Evolutionary conservation across 768 basidiomycete species (phyloP), one percentile per base, ranked within the genome.

Genomic region (Steccherinum ochraceum): DNA sequence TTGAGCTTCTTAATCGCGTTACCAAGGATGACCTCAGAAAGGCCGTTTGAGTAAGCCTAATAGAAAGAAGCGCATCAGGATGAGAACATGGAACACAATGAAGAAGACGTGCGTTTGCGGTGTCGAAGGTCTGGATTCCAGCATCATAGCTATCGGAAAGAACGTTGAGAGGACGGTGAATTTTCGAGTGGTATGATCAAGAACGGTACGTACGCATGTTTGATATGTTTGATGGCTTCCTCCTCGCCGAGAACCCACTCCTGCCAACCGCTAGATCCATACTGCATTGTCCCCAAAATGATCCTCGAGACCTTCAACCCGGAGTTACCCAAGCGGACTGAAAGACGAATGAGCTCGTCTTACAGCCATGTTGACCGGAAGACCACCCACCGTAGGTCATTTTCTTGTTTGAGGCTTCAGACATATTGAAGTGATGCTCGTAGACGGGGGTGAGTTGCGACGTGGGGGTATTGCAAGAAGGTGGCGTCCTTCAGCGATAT

Each of bases 1-100:
- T n/a, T n/a, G n/a, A n/a, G n/a, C n/a, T n/a, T 46, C 54, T 73
- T 73, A 56, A 77, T 66, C 3, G 71, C 72, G 48, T 74, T 70
- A 11, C 74, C 74, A 13, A 74, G 58, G 52, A 76, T 68, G 21
- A 60, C 46, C 55, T 76, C 74, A 5, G 67, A 70, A 10, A 61
- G 52, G 11, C 71, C 70, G 43, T 68, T 61, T 7, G 63, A 65
- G 61, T 73, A 79, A 18, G 69, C 62, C 71, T 73, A 54, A 21
- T 40, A 18, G 19, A 3, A 21, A 11, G 39, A 40, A 7, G 12
- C 19, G 39, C 3, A n/a, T 18, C n/a, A 4, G 2, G 39, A 54
- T 27, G 24, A 60, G n/a, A n/a, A n/a, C n/a, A n/a, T n/a, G n/a
- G n/a, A n/a, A n/a, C n/a, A 10, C 13, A 4, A 16, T 5, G 12